Evolutionary conservation across 2,329 filamentous ascomycete species (phyloP), one percentile per base, ranked within the genome.

Genomic region (Chalaropsis thielavioides): DNA sequence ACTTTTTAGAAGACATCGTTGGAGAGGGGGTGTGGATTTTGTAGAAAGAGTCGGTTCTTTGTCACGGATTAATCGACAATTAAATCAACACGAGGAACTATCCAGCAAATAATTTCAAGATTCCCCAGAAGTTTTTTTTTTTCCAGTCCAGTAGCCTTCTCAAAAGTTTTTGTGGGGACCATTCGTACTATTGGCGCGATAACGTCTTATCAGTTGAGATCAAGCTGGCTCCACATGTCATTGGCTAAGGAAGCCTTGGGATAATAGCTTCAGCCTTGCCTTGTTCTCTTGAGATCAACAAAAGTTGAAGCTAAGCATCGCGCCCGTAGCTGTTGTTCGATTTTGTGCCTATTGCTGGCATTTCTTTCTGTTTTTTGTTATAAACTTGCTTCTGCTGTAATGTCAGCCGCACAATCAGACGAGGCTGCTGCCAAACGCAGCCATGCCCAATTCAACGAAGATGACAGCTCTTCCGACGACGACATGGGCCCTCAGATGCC

Each of bases 401-500:
- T 65, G 61, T 62, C 63, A 17, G 68, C n/a, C 1, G 27, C 43
- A 44, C 59, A 44, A 41, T n/a, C 59, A 31, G 51, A 62, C 43
- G 66, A 67, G 22, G 51, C 61, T 35, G 31, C 58, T 10, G 41
- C 66, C 69, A 77, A 77, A 74, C 79, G 84, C 67, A 81, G 77
- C 68, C 81, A 83, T 70, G 79, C 80, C 35, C 81, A 82, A 51
- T 79, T 83, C 17, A 24, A 24, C 65, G 31, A 64, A 46, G 40
- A 68, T 66, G 81, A 84, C 63, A 84, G 82, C 71, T 95, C 90
- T 43, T 92, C 89, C 3, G 88, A 90, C 71, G 91, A 96, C 76
- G 92, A 95, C 73, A 94, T 96, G 78, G 94, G 94, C 54, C 94
- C 94, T 35, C 88, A 92, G 70, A 83, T 97, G 38, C 92, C 94